These are phyloP conservation scores for Termitomyces sp. DNA, from an alignment of 768 basidiomycete genomes.

Conservation along the genomic window DNA sequence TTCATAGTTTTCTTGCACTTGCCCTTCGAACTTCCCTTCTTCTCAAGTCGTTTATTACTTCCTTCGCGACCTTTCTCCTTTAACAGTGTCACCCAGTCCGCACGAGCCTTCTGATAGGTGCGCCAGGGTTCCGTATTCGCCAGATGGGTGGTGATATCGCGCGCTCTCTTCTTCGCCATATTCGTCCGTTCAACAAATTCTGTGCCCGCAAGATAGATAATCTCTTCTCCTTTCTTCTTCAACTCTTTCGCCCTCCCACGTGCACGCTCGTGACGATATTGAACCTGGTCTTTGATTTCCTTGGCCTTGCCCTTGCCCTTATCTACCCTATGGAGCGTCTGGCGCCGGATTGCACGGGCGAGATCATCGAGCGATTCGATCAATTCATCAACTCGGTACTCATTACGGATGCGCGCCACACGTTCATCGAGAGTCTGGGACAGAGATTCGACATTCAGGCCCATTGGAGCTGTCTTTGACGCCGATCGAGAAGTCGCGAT, in stretches of 20 bases:
- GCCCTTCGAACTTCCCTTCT: background rate
- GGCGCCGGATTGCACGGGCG: slow-evolving; percentile 43
- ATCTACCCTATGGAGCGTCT: slow-evolving; percentile 41
- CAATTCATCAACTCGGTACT: slow-evolving; percentile 45
- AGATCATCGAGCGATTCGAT: slow-evolving; percentile 58
- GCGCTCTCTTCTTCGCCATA: slow-evolving; percentile 17
- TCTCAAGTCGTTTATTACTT: slow-evolving; percentile 1
- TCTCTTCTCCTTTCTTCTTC: slow-evolving; percentile 42
- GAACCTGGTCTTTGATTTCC: slow-evolving; percentile 40
- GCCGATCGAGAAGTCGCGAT: slow-evolving; percentile 9
- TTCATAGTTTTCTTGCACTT: slow-evolving; percentile 1
- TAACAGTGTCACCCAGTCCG: slow-evolving; percentile 25
- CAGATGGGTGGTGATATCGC: slow-evolving; percentile 26
- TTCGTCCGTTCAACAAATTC: slow-evolving; percentile 36
- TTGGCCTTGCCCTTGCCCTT: slow-evolving; percentile 47
- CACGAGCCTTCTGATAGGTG: slow-evolving; percentile 28
- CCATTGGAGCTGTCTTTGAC: slow-evolving; percentile 28
- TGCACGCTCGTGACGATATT: slow-evolving; percentile 49
- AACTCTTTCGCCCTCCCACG: slow-evolving; percentile 51
- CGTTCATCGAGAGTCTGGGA: slow-evolving; percentile 44
- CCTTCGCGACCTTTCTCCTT: slow-evolving; percentile 16
- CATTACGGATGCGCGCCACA: slow-evolving; percentile 41
- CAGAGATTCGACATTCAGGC: slow-evolving; percentile 41
- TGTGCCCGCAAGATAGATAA: slow-evolving; percentile 40
- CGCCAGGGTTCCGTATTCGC: slow-evolving; percentile 29